Base-by-base conservation (phyloP, 495 filamentous ascomycete genomes). In the Xylaria curta region DNA sequence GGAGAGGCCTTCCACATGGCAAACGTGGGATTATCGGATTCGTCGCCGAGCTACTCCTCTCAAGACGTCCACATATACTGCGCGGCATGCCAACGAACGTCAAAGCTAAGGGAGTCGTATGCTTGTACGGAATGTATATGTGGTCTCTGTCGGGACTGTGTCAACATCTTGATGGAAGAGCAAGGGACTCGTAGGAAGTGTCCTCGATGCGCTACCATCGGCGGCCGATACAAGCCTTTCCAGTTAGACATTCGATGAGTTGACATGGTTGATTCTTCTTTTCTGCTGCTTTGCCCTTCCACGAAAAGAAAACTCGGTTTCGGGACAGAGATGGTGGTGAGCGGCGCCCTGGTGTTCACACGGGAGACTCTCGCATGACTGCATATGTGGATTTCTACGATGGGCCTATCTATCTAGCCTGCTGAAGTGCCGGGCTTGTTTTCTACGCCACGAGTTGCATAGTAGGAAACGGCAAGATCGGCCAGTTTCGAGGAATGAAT, bases 41-140 rank as follows among this genome's bases (percentile, higher is more conserved):
- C 86, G 12, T 89, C 87, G 3, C 87, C 87, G 15, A 84, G 78
- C 71, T 88, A 84, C 73, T 83, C 84, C 42, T 84, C 85, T 4
- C 87, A 86, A 78, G 90, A 81, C 68, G 91, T 95, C 19, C 92
- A 96, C 73, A 95, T 97, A 21, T 97, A 94, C 75, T 97, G 94
- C 79, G 92, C 94, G 0, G 89, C 89, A 21, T 97, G 94, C 78
- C 91, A 91, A 72, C 88, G 90, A 24, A 80, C 91, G 4, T 93
- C 90, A 71, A 80, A 91, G 3, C 80, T 97, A 56, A 90, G 89
- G 70, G 91, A 95, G 69, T 94, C 92, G 40, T 97, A 92, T 77
- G 94, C 94, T 15, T 97, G 94, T 81, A 97, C 94, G 0, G 94
- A 97, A 78, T 97, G 94, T 78, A 97, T 97, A 63, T 96, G 93